phyloP scores from a whole-genome alignment of 2,329 filamentous ascomycete genomes.

The Phaeophleospora eucalypticola region DNA sequence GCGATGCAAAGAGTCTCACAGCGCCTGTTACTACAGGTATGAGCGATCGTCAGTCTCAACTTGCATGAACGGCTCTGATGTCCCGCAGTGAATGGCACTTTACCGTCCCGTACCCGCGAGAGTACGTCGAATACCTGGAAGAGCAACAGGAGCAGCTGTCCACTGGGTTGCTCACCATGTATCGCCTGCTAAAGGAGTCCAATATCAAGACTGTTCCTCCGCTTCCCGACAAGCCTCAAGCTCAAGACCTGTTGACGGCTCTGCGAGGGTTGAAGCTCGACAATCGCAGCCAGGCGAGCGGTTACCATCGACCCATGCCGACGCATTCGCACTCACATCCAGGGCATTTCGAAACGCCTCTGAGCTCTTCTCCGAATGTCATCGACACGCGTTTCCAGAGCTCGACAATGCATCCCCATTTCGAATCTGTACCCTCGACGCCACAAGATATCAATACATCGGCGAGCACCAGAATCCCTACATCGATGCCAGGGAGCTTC shows the following conservation, averaged over 20 bases:
- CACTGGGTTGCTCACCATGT: slow-evolving; percentile 16
- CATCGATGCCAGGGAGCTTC: slow-evolving; percentile 6
- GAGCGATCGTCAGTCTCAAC: not conserved
- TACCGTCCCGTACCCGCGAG: slow-evolving; percentile 20
- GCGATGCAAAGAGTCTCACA: slow-evolving; percentile 21
- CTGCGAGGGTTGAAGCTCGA: slow-evolving; percentile 13
- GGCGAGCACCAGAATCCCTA: not conserved
- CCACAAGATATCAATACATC: not conserved
- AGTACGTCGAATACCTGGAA: slow-evolving; percentile 22
- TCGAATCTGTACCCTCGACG: not conserved
- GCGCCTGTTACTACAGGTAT: slow-evolving; percentile 23
- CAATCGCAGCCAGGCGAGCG: not conserved
- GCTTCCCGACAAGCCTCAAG: slow-evolving; percentile 17
- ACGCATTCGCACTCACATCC: not conserved
- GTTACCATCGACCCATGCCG: not conserved
- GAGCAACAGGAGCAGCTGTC: slow-evolving; percentile 21
- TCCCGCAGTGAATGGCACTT: slow-evolving; percentile 20
- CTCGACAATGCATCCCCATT: too few species aligned
- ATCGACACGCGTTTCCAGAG: too few species aligned
- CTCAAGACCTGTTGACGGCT: slow-evolving; percentile 17
- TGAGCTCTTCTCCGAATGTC: too few species aligned
- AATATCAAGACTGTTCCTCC: slow-evolving; percentile 18
- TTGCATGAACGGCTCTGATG: not conserved
- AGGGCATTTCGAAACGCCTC: too few species aligned
- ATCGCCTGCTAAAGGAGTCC: slow-evolving; percentile 19